These are phyloP conservation scores for Cladophialophora carrionii DNA, from an alignment of 2,329 filamentous ascomycete genomes.

Conservation along the genomic window DNA sequence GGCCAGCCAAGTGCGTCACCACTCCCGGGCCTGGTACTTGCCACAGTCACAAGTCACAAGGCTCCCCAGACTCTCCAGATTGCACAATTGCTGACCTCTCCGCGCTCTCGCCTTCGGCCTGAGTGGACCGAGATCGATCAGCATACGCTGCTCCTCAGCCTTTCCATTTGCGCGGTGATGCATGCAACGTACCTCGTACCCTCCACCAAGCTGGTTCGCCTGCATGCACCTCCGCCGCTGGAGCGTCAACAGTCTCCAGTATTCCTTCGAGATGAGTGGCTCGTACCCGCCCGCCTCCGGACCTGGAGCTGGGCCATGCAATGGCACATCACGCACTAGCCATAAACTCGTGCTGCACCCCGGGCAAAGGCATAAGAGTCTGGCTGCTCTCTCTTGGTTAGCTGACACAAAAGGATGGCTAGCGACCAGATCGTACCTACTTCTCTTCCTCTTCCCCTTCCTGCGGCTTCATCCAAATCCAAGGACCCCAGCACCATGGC, in stretches of 20 bases:
- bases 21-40: not conserved
- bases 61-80: slow-evolving; percentile 18
- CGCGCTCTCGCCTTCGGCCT: slow-evolving; percentile 18
- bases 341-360: slow-evolving; percentile 4
- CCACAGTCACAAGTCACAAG: slow-evolving; percentile 20
- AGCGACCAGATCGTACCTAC: slow-evolving; percentile 16
- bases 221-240: slow-evolving; percentile 25
- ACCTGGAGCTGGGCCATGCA: slow-evolving; percentile 10
- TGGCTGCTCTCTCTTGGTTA: slow-evolving; percentile 6
- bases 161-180: slow-evolving; percentile 25
- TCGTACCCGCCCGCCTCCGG: slow-evolving; percentile 25
- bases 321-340: slow-evolving; percentile 3
- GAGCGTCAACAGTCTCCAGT: slow-evolving; percentile 2
- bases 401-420: slow-evolving; percentile 19
- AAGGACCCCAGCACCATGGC: slow-evolving; percentile 29
- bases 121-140: slow-evolving; percentile 20
- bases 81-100: slow-evolving; percentile 7
- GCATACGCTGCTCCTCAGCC: not conserved
- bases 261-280: slow-evolving; percentile 20
- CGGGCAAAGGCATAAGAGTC: slow-evolving; percentile 23
- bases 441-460: not conserved
- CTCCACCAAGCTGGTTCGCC: slow-evolving; percentile 19
- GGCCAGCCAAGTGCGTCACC: too few species aligned
- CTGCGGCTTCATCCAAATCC: slow-evolving; percentile 1
- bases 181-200: slow-evolving; percentile 17